These are phyloP conservation scores for Metschnikowia cerradonensis DNA, from an alignment of 805 yeast genomes.

Conservation along the genomic window DNA sequence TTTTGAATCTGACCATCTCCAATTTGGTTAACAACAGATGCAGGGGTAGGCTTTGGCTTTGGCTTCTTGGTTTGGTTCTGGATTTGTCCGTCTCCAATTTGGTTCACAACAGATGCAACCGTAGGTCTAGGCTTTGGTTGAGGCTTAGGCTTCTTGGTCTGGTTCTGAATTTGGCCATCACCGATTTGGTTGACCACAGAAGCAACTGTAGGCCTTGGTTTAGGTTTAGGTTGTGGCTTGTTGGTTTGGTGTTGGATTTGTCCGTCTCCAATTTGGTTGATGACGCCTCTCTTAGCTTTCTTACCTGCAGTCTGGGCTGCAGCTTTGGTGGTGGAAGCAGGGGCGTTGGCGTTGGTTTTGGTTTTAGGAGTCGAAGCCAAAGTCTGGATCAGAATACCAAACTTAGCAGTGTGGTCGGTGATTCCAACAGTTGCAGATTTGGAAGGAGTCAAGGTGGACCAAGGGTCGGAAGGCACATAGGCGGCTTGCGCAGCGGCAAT, in stretches of 20 bases:
- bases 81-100: slow-evolving; percentile 17
- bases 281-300: slow-evolving; percentile 27
- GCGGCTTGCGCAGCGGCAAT: slow-evolving; percentile 55
- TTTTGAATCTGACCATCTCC: slow-evolving; percentile 48
- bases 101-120: slow-evolving; percentile 13
- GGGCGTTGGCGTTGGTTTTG: too few species aligned
- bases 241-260: slow-evolving; percentile 17
- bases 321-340: too few species aligned
- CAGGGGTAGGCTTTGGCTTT: slow-evolving; percentile 18
- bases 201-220: neutral
- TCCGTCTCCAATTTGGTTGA: slow-evolving; percentile 43
- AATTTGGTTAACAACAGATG: slow-evolving; percentile 43
- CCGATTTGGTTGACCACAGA: slow-evolving; percentile 44
- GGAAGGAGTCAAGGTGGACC: slow-evolving; percentile 72
- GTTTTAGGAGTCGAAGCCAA: slow-evolving; percentile 12
- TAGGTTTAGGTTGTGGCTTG: slow-evolving; percentile 24
- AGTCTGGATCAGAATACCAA: slow-evolving; percentile 68
- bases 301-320: too few species aligned
- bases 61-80: slow-evolving; percentile 12
- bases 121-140: slow-evolving; percentile 11
- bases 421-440: slow-evolving; percentile 49
- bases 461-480: slow-evolving; percentile 61
- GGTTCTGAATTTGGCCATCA: slow-evolving; percentile 10
- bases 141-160: slow-evolving; percentile 19
- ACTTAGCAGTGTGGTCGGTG: slow-evolving; percentile 51